Conservation (phyloP, 2,329 filamentous ascomycete genomes). For the Botrytis paeoniae region DNA sequence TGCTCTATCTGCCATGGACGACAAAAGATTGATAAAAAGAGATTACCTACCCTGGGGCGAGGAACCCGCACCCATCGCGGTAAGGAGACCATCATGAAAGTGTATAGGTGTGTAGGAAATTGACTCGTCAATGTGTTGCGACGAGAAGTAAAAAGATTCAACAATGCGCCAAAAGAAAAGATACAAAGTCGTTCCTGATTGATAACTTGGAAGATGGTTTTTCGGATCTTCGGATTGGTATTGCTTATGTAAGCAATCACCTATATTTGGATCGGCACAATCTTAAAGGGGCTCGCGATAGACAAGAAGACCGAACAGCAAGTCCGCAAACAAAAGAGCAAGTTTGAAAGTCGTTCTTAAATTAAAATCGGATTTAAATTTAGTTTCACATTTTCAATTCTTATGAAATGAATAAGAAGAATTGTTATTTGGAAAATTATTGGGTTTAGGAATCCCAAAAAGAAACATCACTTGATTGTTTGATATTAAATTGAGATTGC, state of each 20-base stretch:
- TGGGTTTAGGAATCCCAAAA: neutral
- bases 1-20: neutral
- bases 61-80: slow-evolving; percentile 36
- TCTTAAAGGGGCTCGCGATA: neutral
- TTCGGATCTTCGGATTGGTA: slow-evolving; percentile 10
- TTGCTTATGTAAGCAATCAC: slow-evolving; percentile 1
- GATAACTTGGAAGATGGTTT: slow-evolving; percentile 14
- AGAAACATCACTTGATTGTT: neutral
- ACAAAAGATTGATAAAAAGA: slow-evolving; percentile 11
- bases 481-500: neutral
- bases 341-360: neutral
- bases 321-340: neutral
- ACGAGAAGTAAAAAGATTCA: neutral
- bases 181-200: slow-evolving; percentile 1
- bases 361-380: neutral
- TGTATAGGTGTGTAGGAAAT: too few relatives aligned
- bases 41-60: slow-evolving; percentile 34
- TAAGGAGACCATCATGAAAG: slow-evolving; percentile 31
- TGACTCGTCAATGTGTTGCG: slow-evolving; percentile 11
- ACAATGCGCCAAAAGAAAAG: neutral
- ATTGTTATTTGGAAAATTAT: neutral
- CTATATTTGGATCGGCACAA: slow-evolving; percentile 11
- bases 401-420: neutral
- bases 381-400: neutral
- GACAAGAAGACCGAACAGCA: neutral